Evolutionary conservation across 139 green algal genomes (phyloP).

Genomic region (Pseudopediastrum boryanum): DNA sequence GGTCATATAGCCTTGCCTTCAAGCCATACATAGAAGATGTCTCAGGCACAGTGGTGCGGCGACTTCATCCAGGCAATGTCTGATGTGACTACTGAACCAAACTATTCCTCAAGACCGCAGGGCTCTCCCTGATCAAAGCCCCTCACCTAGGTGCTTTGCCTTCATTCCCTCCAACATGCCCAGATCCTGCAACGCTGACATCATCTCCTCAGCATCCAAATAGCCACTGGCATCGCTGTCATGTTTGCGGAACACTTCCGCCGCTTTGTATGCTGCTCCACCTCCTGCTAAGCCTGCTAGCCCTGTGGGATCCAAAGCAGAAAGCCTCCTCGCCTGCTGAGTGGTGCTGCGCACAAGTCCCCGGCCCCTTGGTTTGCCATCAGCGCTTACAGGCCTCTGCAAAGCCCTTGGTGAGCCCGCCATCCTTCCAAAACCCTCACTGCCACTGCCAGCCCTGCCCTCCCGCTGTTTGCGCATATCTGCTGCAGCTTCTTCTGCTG

Average conservation of each 20-base stretch:
- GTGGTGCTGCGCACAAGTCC: conserved; percentile 25
- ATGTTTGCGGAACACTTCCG: conserved; percentile 63
- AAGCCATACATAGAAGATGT: no score
- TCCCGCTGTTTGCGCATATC: neutral
- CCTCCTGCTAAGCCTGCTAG: conserved; percentile 45
- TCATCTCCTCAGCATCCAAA: conserved; percentile 61
- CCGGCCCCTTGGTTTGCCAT: no score
- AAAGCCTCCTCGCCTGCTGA: conserved; percentile 15
- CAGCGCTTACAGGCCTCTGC: no score
- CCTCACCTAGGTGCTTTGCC: conserved; percentile 56
- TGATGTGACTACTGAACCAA: no score
- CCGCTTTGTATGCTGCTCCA: conserved; percentile 55
- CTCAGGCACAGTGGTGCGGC: no score
- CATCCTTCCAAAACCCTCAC: neutral
- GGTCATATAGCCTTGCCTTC: no score
- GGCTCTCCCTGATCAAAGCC: no score
- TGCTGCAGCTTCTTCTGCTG: neutral
- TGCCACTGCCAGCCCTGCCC: conserved; percentile 2
- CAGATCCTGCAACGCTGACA: conserved; percentile 57
- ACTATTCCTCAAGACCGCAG: no score
- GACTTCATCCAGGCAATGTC: no score
- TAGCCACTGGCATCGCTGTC: conserved; percentile 42
- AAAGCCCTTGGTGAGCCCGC: neutral
- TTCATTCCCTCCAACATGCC: conserved; percentile 62
- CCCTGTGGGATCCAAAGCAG: neutral